Percentiles rank a stretch among this genome's conserved stretches.
Conservation (phyloP, 2,329 filamentous ascomycete genomes). For the Calonectria multiphialidica region DNA sequence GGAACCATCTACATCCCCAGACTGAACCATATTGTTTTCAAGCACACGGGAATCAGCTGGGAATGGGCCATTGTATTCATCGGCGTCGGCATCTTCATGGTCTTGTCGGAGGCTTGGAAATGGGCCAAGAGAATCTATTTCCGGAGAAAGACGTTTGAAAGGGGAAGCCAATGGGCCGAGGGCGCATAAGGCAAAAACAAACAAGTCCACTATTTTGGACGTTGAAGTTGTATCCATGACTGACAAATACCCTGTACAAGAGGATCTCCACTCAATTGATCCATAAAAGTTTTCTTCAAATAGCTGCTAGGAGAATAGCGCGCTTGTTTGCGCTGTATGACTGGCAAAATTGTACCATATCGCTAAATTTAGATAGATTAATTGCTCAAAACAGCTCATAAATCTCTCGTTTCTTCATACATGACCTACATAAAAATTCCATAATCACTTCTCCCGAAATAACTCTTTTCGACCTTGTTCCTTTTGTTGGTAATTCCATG, state of each 20-base stretch:
- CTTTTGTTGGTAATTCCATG: not conserved
- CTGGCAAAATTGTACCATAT: not conserved
- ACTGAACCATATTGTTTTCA: constrained; percentile 75
- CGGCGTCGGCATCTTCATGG: constrained; percentile 70
- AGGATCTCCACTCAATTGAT: not conserved
- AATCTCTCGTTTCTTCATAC: constrained; percentile 2
- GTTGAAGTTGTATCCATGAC: not conserved
- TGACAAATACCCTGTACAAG: not conserved
- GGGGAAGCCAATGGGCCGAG: constrained; percentile 6
- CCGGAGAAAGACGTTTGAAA: constrained; percentile 43
- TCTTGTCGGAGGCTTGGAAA: constrained; percentile 75
- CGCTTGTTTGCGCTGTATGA: not conserved
- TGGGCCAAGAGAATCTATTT: constrained; percentile 72
- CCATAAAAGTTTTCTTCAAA: not conserved
- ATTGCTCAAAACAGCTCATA: constrained; percentile 13
- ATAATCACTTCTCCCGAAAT: not conserved
- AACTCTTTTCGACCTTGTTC: not conserved
- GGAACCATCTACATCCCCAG: constrained; percentile 76
- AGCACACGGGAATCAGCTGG: constrained; percentile 74
- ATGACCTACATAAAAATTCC: constrained; percentile 11
- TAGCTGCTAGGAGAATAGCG: not conserved
- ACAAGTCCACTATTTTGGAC: no score
- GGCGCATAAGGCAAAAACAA: not conserved
- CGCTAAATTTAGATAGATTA: not conserved
- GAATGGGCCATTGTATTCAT: constrained; percentile 79